Evolutionary conservation across 2,329 filamentous ascomycete genomes (phyloP).

Genomic region (Lecanicillium sp.): DNA sequence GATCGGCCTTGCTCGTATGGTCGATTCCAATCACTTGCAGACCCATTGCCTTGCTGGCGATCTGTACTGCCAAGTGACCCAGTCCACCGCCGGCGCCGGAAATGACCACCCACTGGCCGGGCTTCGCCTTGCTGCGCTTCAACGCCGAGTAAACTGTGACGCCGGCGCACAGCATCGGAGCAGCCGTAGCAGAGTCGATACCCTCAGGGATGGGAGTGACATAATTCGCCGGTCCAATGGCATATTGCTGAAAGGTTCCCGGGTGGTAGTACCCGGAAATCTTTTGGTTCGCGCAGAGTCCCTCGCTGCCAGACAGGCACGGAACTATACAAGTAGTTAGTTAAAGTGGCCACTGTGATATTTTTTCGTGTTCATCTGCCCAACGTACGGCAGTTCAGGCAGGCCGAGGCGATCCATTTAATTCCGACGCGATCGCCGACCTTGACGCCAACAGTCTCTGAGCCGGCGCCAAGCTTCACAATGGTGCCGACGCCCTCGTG

Average conservation of each 20-base stretch:
- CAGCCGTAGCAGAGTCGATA: constrained; percentile 24
- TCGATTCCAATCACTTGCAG: constrained; percentile 21
- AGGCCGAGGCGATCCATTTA: constrained; percentile 57
- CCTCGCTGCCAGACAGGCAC: constrained; percentile 11
- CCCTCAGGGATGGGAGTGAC: constrained; percentile 30
- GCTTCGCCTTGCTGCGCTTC: constrained; percentile 57
- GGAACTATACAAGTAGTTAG: background rate
- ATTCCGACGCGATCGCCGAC: constrained; percentile 63
- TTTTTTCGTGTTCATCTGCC: too few relatives aligned
- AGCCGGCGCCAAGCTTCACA: constrained; percentile 56
- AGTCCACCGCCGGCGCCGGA: constrained; percentile 71
- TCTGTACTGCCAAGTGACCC: constrained; percentile 63
- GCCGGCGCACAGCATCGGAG: constrained; percentile 63
- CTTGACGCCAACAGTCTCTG: constrained; percentile 48
- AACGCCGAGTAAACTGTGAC: constrained; percentile 63
- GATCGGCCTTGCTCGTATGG: constrained; percentile 15
- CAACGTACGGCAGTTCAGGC: constrained; percentile 35
- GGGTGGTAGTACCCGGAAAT: constrained; percentile 18
- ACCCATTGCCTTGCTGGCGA: constrained; percentile 42
- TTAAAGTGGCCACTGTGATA: background rate
- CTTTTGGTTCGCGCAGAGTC: constrained; percentile 15
- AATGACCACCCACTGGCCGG: constrained; percentile 65
- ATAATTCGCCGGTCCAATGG: constrained; percentile 27
- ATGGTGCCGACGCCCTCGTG: constrained; percentile 62
- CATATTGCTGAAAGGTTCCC: constrained; percentile 18